Evolutionary conservation across 768 basidiomycete genomes (phyloP).

Genomic region (Russula abietina): DNA sequence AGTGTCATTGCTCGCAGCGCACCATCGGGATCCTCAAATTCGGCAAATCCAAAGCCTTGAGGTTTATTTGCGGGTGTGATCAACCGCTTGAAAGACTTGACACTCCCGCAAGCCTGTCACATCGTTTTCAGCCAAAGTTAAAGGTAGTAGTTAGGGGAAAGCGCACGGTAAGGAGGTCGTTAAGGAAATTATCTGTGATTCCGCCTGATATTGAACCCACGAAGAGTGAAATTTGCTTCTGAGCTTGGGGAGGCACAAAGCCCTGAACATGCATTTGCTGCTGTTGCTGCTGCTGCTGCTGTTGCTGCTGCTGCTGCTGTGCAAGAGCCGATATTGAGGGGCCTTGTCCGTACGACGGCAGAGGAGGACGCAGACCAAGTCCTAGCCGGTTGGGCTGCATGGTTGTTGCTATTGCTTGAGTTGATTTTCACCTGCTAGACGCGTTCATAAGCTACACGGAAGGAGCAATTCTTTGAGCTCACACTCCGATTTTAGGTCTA

Average conservation of each 20-base stretch:
- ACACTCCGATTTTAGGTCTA: no score
- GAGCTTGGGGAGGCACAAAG: constrained; percentile 58
- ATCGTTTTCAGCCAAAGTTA: background rate
- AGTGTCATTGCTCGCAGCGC: constrained; percentile 71
- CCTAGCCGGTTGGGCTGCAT: constrained; percentile 72
- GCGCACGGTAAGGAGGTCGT: constrained; percentile 69
- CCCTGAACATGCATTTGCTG: constrained; percentile 57
- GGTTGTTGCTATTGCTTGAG: constrained; percentile 7
- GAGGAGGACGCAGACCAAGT: constrained; percentile 82
- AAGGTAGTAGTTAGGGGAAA: background rate
- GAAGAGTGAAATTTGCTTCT: constrained; percentile 73
- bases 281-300: constrained; percentile 65
- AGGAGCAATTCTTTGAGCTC: no score
- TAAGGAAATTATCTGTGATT: constrained; percentile 77
- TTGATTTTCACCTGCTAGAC: background rate
- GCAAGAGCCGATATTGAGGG: constrained; percentile 89
- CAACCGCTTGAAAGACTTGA: constrained; percentile 87
- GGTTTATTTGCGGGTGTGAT: constrained; percentile 91
- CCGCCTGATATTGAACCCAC: constrained; percentile 95
- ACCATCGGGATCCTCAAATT: constrained; percentile 89
- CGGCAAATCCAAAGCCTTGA: constrained; percentile 95
- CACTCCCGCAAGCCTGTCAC: constrained; percentile 76
- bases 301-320: constrained; percentile 63
- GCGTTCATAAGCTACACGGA: background rate
- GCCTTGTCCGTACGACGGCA: constrained; percentile 85